Base-by-base conservation (phyloP, 306 rosid genomes). In the Begonia fuchsioides region DNA sequence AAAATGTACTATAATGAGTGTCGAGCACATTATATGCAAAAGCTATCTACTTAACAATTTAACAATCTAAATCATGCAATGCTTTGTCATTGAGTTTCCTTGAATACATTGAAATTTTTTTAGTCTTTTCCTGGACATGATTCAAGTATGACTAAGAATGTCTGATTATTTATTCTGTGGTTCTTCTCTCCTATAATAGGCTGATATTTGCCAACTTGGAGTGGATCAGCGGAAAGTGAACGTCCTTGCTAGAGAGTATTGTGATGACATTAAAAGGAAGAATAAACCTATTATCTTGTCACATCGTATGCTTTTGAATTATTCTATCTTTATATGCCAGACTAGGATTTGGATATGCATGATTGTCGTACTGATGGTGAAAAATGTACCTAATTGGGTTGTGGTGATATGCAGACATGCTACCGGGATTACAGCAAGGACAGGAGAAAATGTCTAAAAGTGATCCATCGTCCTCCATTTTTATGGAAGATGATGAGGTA, bases 401-500 rank as follows among this genome's bases (percentile, higher is more conserved):
- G 14, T 49, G 66, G 43, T 57, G 38, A 15, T 70, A 50, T 76
- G 66, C 77, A 84, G 93, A 88, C 69, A 88, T 84, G 93, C 69
- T 88, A 49, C 90, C 86, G 12, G 93, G 97, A 43, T 64, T 84
- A 43, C 86, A 74, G 61, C 77, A 84, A 66, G 95, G 95, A 49
- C 93, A 78, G 60, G 86, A 78, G 49, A 88, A 88, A 73, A 88
- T 88, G 97, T 88, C 90, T 1, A 88, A 81, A 69, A 84, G 95
- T 74, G 95, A 78, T 57, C 75, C 73, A 32, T 72, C 75, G 1
- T 87, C 96, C 38, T 66, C 96, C 40, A 60, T 88, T 64, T 78
- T 61, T 61, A 88, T 84, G 97, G 97, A 88, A 62, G 97, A 88
- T 47, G 97, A 88, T 13, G 93, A 84, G 90, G 97, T 81, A 67